Conservation (phyloP, 2,329 filamentous ascomycete species). For the Phaeosphaeriaceae sp. region DNA sequence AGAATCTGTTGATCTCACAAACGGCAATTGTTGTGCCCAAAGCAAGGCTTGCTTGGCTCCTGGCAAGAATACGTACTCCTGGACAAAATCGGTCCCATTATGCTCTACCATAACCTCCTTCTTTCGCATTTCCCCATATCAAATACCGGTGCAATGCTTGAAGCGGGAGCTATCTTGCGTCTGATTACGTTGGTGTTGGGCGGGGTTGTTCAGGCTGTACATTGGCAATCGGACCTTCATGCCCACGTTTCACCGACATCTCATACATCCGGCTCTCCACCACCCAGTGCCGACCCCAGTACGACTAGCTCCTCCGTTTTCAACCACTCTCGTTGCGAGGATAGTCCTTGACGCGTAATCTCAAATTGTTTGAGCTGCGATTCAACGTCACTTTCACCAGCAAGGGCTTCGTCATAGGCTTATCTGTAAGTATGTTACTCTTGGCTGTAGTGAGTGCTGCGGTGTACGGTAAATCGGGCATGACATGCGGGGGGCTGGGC, state of each 20-base stretch:
- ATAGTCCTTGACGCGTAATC: slow-evolving; percentile 32
- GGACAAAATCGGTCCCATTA: no score
- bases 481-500: slow-evolving; percentile 5
- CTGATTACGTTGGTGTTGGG: no score
- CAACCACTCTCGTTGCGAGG: slow-evolving; percentile 18
- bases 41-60: no score
- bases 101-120: no score
- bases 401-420: slow-evolving; percentile 8
- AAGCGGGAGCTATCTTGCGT: no score
- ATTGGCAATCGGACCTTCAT: slow-evolving; percentile 22
- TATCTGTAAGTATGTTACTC: slow-evolving; percentile 6
- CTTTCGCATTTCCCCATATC: no score
- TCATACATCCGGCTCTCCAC: slow-evolving; percentile 39
- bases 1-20: no score
- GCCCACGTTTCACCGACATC: slow-evolving; percentile 33
- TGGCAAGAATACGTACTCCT: no score
- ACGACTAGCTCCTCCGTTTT: slow-evolving; percentile 11
- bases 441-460: slow-evolving; percentile 13
- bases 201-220: no score
- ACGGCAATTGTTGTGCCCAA: no score
- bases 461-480: background rate
- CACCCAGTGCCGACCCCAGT: slow-evolving; percentile 16
- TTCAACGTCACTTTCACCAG: slow-evolving; percentile 21
- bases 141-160: no score
- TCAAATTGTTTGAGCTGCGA: slow-evolving; percentile 12